Percentiles rank a stretch among this genome's conserved stretches.
phyloP scores from a whole-genome alignment of 371 early-diverging fungal species.

The Mortierella sp. region DNA sequence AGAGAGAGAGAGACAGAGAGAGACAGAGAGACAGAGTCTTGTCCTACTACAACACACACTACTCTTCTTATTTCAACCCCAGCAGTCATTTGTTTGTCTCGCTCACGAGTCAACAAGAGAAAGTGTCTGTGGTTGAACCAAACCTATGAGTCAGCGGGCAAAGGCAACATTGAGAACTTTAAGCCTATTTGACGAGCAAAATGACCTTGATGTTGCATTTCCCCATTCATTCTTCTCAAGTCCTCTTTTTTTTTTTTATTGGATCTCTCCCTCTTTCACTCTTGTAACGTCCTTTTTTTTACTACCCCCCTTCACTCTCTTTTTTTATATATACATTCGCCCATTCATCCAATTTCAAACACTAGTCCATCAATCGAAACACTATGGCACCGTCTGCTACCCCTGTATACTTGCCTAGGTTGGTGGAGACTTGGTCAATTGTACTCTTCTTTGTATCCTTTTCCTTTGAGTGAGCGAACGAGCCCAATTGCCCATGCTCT shows the following conservation, averaged over 20 bases:
- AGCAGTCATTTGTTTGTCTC: not conserved
- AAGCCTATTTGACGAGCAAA: no score
- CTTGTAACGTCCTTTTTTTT: no score
- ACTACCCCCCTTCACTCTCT: no score
- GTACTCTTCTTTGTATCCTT: not conserved
- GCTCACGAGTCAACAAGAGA: not conserved
- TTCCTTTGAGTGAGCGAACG: slow-evolving; percentile 1
- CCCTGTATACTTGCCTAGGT: slow-evolving; percentile 12
- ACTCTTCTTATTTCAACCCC: not conserved
- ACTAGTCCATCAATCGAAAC: slow-evolving; percentile 2
- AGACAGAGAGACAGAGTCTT: no score
- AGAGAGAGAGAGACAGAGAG: not conserved
- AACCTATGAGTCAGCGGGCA: not conserved
- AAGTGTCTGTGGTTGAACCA: not conserved
- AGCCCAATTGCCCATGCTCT: slow-evolving; percentile 8
- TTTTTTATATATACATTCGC: no score
- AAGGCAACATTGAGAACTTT: not conserved
- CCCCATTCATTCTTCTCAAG: no score
- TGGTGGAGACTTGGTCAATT: not conserved
- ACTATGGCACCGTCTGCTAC: slow-evolving; percentile 13
- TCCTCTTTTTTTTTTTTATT: no score
- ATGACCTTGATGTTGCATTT: no score
- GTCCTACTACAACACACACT: no score
- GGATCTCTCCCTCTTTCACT: no score
- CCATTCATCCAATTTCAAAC: no score